Evolutionary conservation across 1,284 basidiomycete genomes (phyloP), one percentile per base, ranked within the genome.

Genomic region (Irpex lacteus): DNA sequence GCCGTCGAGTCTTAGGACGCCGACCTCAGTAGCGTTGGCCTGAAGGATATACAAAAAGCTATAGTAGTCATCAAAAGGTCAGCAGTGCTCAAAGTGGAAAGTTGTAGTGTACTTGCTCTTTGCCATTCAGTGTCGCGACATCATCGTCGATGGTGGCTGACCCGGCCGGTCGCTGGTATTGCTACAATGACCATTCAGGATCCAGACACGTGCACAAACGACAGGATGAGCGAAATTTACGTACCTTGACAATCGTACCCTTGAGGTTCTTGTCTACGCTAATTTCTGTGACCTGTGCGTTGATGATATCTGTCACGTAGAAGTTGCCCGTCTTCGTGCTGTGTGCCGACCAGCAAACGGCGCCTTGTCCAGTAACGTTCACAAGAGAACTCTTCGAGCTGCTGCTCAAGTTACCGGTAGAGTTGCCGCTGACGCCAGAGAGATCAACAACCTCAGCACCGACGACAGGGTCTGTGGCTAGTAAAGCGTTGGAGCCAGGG

Each of bases 271-370:
- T 68, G 70, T 80, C 77, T 57, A 85, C 75, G 56, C 77, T 75
- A 50, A 84, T 76, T 73, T 85, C 83, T 1, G 80, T 82, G 58
- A 85, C 75, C 6, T 71, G 71, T 5, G 77, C 70, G 11, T 80
- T 81, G 32, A 72, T 76, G 62, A 81, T 75, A 66, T 85, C 82
- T 15, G 77, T 81, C 32, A 85, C 67, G 71, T 81, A 85, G 73
- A 81, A 83, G 72, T 80, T 82, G 11, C 80, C 80, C 1, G 81
- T 83, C 72, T 78, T 75, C 52, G 69, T 69, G 70, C 79, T 81
- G 72, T 79, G 81, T 62, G 74, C 74, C 18, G 78, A 77, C 83
- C 82, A 84, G 74, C 82, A 84, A 13, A 77, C 81, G 36, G 81
- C 82, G 18, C 62, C 66, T 72, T 83, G 81, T 9, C 78, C 80